phyloP scores from a whole-genome alignment of 352 stramenopile species.

The Globisporangium ultimum region DNA sequence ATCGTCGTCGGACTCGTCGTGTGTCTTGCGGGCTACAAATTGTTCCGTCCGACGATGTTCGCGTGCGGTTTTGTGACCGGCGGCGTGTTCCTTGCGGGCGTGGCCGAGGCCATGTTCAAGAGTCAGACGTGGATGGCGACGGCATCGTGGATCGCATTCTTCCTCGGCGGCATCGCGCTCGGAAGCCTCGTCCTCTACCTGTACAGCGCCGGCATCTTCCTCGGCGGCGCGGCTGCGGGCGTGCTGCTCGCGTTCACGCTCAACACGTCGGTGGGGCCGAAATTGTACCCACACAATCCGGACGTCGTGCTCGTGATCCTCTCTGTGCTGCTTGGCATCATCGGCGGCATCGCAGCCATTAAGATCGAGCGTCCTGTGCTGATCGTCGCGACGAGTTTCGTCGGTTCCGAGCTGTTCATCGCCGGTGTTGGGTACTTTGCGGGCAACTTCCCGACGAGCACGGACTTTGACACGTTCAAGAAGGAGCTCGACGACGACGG shows the following conservation, averaged over 20 bases:
- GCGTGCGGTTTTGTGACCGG: constrained; percentile 40
- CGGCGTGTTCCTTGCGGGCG: constrained; percentile 30
- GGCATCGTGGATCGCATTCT: constrained; percentile 50
- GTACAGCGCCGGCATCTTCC: constrained; percentile 46
- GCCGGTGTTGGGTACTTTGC: constrained; percentile 57
- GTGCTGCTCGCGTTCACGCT: constrained; percentile 42
- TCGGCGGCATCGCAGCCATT: constrained; percentile 34
- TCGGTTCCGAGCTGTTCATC: constrained; percentile 36
- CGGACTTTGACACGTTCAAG: constrained; percentile 39
- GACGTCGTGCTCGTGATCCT: constrained; percentile 44
- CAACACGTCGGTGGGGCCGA: constrained; percentile 38
- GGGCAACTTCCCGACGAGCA: constrained; percentile 48
- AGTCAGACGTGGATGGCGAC: constrained; percentile 29
- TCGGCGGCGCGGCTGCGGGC: constrained; percentile 37
- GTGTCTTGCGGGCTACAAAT: constrained; percentile 32
- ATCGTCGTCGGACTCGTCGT: constrained; percentile 28
- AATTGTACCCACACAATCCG: constrained; percentile 36
- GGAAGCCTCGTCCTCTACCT: constrained; percentile 33
- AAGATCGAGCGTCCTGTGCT: constrained; percentile 55
- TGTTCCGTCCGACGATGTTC: constrained; percentile 38
- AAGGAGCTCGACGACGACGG: constrained; percentile 20
- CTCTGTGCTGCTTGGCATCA: constrained; percentile 31
- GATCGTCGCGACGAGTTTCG: constrained; percentile 49
- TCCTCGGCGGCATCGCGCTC: constrained; percentile 30
- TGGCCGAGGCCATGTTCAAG: constrained; percentile 34